Evolutionary conservation across 768 basidiomycete genomes (phyloP), one percentile per base, ranked within the genome.

Genomic region (Paxillus ammoniavirescens): DNA sequence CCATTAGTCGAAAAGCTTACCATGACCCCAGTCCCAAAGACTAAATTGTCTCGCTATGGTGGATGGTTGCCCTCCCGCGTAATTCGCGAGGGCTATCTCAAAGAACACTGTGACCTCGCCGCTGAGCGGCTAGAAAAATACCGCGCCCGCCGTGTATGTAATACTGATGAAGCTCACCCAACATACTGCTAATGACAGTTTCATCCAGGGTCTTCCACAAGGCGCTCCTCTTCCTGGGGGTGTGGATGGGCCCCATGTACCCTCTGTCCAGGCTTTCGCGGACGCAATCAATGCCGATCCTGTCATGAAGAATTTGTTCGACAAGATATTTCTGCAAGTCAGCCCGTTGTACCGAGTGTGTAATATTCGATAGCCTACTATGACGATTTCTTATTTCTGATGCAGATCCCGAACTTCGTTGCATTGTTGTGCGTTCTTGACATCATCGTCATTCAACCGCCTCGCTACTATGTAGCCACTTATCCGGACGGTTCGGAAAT

Each of bases 401-500:
- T 21, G 8, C 9, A 42, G 42, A 15, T 42, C 18, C 18, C 17
- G 9, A 18, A 42, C 42, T 42, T 42, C 18, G 42, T 23, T 42
- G 26, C 42, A 7, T 42, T 42, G 13, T 23, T 42, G 18, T 23
- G 3, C 42, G 10, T 42, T 10, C 42, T 42, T 5, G 42, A 42
- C 7, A 3, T 10, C 8, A 42, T 42, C 42, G 42, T 42, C 17
- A 21, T 42, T 9, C 42, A 42, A 23, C 42, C 42, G 18, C 42
- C 42, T 14, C 8, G 18, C 5, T 42, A 42, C 17, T 42, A 14
- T 23, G 23, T 42, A 18, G 42, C 42, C 18, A 42, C 42, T 42
- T 42, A 42, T 42, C 42, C 42, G 5, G 42, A 42, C 18, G 42
- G 42, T 14, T 23, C 18, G 7, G 42, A 14, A 18, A 61, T 65